A percentile compares a stretch with the other conserved stretches of the same genome.
Conservation (phyloP, 2,329 filamentous ascomycete species). For the Colletotrichum gigasporum region DNA sequence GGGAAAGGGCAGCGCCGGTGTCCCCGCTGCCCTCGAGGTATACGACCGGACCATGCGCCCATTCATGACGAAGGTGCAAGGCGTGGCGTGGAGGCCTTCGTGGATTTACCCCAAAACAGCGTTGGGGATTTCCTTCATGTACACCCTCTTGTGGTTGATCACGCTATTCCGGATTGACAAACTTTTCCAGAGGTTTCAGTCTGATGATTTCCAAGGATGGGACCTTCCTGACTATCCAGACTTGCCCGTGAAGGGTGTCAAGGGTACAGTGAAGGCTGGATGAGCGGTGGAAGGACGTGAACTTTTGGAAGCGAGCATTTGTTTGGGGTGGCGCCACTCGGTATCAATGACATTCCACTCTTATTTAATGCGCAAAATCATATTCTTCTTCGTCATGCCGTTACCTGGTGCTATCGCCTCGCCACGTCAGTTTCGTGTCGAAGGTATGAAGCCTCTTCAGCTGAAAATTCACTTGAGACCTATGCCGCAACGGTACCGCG, state of each 20-base stretch:
- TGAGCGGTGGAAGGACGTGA: not conserved
- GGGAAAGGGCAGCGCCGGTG: slow-evolving; percentile 22
- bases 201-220: slow-evolving; percentile 23
- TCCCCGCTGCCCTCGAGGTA: slow-evolving; percentile 45
- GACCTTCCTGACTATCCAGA: slow-evolving; percentile 14
- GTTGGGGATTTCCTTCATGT: slow-evolving; percentile 13
- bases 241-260: not conserved
- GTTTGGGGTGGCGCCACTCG: too few relatives aligned
- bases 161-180: slow-evolving; percentile 14
- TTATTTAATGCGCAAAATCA: too few relatives aligned
- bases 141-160: slow-evolving; percentile 16
- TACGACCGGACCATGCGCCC: slow-evolving; percentile 57
- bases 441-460: too few relatives aligned
- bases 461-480: too few relatives aligned
- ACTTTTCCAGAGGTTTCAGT: slow-evolving; percentile 13
- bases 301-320: too few relatives aligned
- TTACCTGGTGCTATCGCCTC: too few relatives aligned
- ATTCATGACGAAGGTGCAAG: slow-evolving; percentile 53
- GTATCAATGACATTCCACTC: too few relatives aligned
- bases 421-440: too few relatives aligned
- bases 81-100: slow-evolving; percentile 19
- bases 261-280: too few relatives aligned
- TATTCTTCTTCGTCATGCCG: too few relatives aligned
- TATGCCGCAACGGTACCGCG: too few relatives aligned
- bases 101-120: slow-evolving; percentile 20